Evolutionary conservation across 345 rosid genomes (phyloP).

Genomic region (Acer saccharum): DNA sequence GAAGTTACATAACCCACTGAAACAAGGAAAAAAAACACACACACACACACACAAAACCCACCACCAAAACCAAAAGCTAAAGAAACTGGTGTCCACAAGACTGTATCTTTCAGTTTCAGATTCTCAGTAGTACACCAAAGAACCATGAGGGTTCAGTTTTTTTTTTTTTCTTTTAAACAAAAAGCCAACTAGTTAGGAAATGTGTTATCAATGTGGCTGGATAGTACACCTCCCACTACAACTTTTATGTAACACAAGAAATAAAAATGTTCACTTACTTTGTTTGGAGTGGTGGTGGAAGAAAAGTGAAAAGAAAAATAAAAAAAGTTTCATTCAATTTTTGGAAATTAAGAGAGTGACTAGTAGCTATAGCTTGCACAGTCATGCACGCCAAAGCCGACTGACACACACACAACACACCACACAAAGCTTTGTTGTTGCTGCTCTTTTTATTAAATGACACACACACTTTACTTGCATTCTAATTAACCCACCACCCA

Average conservation of each 20-base stretch:
- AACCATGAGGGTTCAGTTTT: not conserved
- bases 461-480: conserved; percentile 24
- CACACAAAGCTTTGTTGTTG: conserved; percentile 33
- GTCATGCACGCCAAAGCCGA: conserved; percentile 42
- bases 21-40: too few species aligned
- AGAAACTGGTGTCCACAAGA: conserved; percentile 16
- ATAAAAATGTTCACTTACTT: conserved; percentile 3
- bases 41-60: not conserved
- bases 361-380: conserved; percentile 30
- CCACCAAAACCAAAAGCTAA: conserved; percentile 16
- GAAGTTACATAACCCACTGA: too few species aligned
- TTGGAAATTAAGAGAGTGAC: conserved; percentile 25
- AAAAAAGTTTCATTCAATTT: conserved; percentile 21
- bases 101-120: conserved; percentile 23
- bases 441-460: conserved; percentile 30
- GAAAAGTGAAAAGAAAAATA: conserved; percentile 19
- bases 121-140: not conserved
- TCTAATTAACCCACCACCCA: conserved; percentile 27
- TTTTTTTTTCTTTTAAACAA: not conserved
- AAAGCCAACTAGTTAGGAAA: conserved; percentile 15
- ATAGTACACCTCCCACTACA: conserved; percentile 3
- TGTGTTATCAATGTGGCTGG: conserved; percentile 15
- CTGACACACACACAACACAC: conserved; percentile 53
- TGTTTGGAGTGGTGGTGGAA: not conserved
- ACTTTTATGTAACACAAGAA: conserved; percentile 8